These are phyloP conservation scores for Verticillium isaacii DNA, from an alignment of 2,329 filamentous ascomycete species.

Conservation along the genomic window DNA sequence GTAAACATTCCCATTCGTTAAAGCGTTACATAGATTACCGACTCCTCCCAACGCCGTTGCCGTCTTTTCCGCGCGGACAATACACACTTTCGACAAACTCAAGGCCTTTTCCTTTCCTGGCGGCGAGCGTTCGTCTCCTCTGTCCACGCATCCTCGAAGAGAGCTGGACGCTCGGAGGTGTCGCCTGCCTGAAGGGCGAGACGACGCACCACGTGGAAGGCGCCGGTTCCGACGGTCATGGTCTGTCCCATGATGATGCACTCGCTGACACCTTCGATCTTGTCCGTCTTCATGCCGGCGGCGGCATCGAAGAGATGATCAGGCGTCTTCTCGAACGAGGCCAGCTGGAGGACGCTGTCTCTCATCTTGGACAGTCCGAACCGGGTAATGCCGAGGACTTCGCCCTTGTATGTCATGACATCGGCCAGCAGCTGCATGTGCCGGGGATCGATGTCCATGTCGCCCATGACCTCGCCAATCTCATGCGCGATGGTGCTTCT, in stretches of 20 bases:
- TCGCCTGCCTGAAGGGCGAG: slow-evolving; percentile 62
- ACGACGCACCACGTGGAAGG: slow-evolving; percentile 80
- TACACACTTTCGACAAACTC: neutral
- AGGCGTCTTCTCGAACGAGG: slow-evolving; percentile 96
- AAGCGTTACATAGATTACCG: neutral
- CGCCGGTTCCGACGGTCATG: slow-evolving; percentile 85
- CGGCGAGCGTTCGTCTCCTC: slow-evolving; percentile 20
- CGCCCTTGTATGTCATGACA: slow-evolving; percentile 98
- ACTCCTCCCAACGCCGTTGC: neutral
- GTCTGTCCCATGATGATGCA: slow-evolving; percentile 98
- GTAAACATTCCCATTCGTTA: neutral
- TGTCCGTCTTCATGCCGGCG: slow-evolving; percentile 84
- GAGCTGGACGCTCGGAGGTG: slow-evolving; percentile 53
- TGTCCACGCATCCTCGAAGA: slow-evolving; percentile 68
- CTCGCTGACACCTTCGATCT: slow-evolving; percentile 89
- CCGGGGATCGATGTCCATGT: slow-evolving; percentile 93
- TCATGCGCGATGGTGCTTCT: slow-evolving; percentile 83
- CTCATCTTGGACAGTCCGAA: slow-evolving; percentile 97
- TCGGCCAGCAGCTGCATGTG: slow-evolving; percentile 97
- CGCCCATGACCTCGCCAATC: slow-evolving; percentile 83
- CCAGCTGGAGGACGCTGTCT: slow-evolving; percentile 87
- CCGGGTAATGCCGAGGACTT: slow-evolving; percentile 91
- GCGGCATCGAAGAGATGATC: slow-evolving; percentile 96
- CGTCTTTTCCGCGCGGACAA: neutral
- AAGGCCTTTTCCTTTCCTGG: slow-evolving; percentile 1